These are phyloP conservation scores for Neofusicoccum cordaticola DNA, from an alignment of 2,329 filamentous ascomycete species.

Conservation along the genomic window DNA sequence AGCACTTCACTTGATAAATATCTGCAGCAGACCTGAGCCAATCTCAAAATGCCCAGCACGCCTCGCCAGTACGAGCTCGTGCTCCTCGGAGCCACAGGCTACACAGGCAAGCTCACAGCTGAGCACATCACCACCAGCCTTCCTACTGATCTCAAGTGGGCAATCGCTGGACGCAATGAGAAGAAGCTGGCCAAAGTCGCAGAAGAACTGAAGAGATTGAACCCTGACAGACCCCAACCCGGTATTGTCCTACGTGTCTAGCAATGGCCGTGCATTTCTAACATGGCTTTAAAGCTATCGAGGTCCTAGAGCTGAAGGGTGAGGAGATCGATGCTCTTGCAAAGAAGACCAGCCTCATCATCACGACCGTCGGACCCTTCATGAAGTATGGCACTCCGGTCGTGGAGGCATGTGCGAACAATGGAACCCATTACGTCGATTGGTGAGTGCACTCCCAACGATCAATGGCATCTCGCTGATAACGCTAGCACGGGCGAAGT, in stretches of 20 bases:
- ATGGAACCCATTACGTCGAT: conserved; percentile 67
- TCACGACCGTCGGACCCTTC: conserved; percentile 64
- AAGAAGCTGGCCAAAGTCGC: conserved; percentile 70
- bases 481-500: conserved; percentile 56
- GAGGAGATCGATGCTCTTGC: conserved; percentile 52
- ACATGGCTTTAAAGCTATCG: conserved; percentile 25
- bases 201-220: conserved; percentile 63
- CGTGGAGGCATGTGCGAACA: conserved; percentile 61
- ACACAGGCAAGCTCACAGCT: conserved; percentile 74
- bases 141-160: conserved; percentile 81
- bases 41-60: neutral
- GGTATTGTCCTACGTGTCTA: conserved; percentile 46
- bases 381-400: conserved; percentile 63
- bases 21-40: neutral
- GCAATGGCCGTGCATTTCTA: neutral
- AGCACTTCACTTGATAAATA: neutral
- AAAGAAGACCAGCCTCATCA: conserved; percentile 56
- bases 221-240: conserved; percentile 68
- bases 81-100: conserved; percentile 70
- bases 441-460: conserved; percentile 38
- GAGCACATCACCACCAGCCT: conserved; percentile 70
- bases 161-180: conserved; percentile 77
- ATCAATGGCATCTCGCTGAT: neutral
- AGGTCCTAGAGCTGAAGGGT: conserved; percentile 42
- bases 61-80: conserved; percentile 61